phyloP scores from a whole-genome alignment of 805 yeast genomes.

The Ogataea pini region DNA sequence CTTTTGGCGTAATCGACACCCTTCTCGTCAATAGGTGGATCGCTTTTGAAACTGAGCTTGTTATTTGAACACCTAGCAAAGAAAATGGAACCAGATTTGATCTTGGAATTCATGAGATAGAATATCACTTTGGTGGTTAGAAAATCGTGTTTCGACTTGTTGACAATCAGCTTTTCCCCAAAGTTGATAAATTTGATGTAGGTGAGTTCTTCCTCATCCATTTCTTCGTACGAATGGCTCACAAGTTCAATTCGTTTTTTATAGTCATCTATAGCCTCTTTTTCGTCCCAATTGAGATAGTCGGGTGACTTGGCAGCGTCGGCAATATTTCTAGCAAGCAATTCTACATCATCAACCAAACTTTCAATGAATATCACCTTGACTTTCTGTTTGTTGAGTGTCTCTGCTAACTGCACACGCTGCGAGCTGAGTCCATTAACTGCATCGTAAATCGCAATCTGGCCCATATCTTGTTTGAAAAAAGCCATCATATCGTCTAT shows the following conservation, averaged over 20 bases:
- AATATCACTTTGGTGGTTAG: slow-evolving; percentile 87
- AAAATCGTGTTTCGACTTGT: slow-evolving; percentile 84
- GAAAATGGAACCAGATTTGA: slow-evolving; percentile 86
- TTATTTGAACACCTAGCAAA: slow-evolving; percentile 80
- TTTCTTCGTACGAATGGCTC: slow-evolving; percentile 70
- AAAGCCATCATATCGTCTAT: slow-evolving; percentile 67
- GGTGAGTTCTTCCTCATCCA: slow-evolving; percentile 60
- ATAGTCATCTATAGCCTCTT: slow-evolving; percentile 76
- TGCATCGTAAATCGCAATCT: slow-evolving; percentile 95
- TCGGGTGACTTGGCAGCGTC: slow-evolving; percentile 90
- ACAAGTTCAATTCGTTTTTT: slow-evolving; percentile 67
- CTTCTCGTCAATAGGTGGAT: slow-evolving; percentile 76
- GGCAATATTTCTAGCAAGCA: slow-evolving; percentile 73
- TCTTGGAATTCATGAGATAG: slow-evolving; percentile 86
- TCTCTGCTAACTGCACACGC: slow-evolving; percentile 57
- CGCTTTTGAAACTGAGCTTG: slow-evolving; percentile 63
- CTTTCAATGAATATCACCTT: slow-evolving; percentile 89
- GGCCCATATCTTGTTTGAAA: slow-evolving; percentile 79
- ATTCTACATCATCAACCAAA: slow-evolving; percentile 67
- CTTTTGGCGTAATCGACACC: slow-evolving; percentile 69
- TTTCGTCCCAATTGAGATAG: slow-evolving; percentile 72
- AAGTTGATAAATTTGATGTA: slow-evolving; percentile 88
- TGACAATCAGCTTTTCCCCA: slow-evolving; percentile 79
- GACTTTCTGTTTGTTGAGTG: slow-evolving; percentile 58
- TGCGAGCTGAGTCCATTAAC: slow-evolving; percentile 78